Conservation (phyloP, 129 eudicot genomes). For the Smallanthus sonchifolius region DNA sequence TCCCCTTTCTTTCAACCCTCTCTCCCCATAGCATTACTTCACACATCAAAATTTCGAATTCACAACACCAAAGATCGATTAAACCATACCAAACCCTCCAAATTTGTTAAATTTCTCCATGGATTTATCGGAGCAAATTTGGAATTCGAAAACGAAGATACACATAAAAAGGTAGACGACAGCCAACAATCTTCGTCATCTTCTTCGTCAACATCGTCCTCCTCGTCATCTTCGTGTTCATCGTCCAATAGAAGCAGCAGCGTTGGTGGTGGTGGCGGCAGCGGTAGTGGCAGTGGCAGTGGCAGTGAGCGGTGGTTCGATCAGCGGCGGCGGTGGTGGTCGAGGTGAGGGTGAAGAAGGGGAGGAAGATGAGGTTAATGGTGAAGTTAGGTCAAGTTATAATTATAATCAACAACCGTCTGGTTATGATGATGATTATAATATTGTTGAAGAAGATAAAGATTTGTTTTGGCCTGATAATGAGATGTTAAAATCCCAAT, state of each 20-base stretch:
- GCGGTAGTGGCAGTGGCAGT: constrained; percentile 10
- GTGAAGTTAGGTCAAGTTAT: constrained; percentile 58
- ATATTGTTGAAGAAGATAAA: constrained; percentile 41
- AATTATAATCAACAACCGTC: constrained; percentile 1
- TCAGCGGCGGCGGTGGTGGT: constrained; percentile 20
- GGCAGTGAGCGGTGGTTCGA: constrained; percentile 34
- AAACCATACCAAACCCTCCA: background rate
- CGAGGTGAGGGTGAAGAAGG: constrained; percentile 22
- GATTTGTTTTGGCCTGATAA: constrained; percentile 96
- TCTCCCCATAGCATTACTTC: background rate
- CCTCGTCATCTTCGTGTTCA: constrained; percentile 55
- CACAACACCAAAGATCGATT: background rate
- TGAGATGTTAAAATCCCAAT: constrained; percentile 64
- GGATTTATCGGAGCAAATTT: constrained; percentile 61
- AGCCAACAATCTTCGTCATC: constrained; percentile 54
- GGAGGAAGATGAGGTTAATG: constrained; percentile 44
- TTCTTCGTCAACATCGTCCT: constrained; percentile 59
- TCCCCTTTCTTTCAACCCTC: background rate
- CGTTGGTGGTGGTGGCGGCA: constrained; percentile 11
- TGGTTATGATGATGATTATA: constrained; percentile 51
- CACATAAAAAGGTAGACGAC: constrained; percentile 26
- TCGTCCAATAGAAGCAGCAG: constrained; percentile 59
- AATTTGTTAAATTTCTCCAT: constrained; percentile 4
- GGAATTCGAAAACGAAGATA: constrained; percentile 34
- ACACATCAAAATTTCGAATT: background rate